Base-by-base conservation (phyloP, 1,284 basidiomycete species). In the Vanrija humicola region DNA sequence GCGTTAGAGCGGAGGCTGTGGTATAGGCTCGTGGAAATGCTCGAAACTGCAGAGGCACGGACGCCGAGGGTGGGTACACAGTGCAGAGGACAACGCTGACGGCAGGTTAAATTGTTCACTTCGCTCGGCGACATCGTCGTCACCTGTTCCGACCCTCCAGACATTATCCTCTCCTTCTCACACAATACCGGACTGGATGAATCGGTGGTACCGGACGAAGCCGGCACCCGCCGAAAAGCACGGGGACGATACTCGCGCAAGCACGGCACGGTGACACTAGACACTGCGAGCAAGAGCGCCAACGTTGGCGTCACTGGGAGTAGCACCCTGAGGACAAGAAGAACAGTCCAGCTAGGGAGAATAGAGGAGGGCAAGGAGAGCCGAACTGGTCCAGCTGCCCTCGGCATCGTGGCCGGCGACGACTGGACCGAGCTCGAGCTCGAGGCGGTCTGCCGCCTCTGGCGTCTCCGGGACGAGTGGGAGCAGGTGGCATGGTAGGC, bases 111-210 rank as follows among this genome's bases (percentile, higher is more conserved):
- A 50, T 21, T 72, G 16, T 75, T 60, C 50, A 63, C 63, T 3
- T 40, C 62, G 2, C 62, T 69, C 9, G 73, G 71, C 4, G 53
- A 63, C 12, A 38, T 75, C 14, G 61, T 50, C 3, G 59, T 73
- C 19, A 67, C 70, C 8, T 75, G 71, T 50, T 68, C 64, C 5
- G 48, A 50, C 8, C 70, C 69, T 25, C 70, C 72, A 2, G 70
- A 75, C 50, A 51, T 72, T 15, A 57, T 67, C 14, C 52, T 74
- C 3, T 55, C 52, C 9, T 71, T 66, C 38, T 39, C 34, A 26
- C 3, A 60, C 39, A 16, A 29, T 16, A 19, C 40, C 2, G 28
- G 9, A 10, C 5, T 16, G 4, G 28, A 29, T 28, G 40, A n/a
- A 15, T 21, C 48, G 14, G 38, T 7, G 19, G 46, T 7, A 1